Evolutionary conservation across 371 early-diverging fungal species (phyloP).

Genomic region (Basidiobolus meristosporus): DNA sequence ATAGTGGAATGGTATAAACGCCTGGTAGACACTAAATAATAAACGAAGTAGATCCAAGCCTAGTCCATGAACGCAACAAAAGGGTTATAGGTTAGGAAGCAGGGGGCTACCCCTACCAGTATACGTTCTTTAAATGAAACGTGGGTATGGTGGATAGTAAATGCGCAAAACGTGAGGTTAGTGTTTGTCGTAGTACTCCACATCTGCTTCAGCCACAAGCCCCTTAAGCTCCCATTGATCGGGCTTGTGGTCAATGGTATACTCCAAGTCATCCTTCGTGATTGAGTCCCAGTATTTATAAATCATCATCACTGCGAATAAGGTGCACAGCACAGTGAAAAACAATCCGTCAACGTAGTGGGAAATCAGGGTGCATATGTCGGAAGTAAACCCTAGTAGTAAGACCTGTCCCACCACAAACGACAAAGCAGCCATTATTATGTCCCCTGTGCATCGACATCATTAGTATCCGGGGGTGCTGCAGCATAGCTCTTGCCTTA

Average conservation of each 20-base stretch:
- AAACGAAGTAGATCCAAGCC: no score
- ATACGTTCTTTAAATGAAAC: no score
- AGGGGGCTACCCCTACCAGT: no score
- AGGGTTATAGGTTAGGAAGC: no score
- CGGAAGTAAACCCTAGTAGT: constrained; percentile 49
- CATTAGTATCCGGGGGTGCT: background rate
- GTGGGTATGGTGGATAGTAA: no score
- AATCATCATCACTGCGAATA: constrained; percentile 95
- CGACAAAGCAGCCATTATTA: constrained; percentile 72
- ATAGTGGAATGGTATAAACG: no score
- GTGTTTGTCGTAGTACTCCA: no score
- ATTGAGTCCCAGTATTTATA: constrained; percentile 99
- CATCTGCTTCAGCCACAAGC: background rate
- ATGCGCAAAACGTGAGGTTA: no score
- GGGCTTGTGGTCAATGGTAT: constrained; percentile 74
- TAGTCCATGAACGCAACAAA: no score
- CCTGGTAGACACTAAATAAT: no score
- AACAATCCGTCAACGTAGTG: constrained; percentile 95
- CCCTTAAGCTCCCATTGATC: constrained; percentile 75
- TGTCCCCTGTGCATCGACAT: constrained; percentile 32
- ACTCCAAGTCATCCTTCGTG: constrained; percentile 95
- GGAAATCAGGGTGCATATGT: constrained; percentile 66
- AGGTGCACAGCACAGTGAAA: constrained; percentile 76
- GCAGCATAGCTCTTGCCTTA: constrained; percentile 2
- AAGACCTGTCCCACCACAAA: constrained; percentile 72